These are phyloP conservation scores for Ilyonectria sp. DNA, from an alignment of 2,329 filamentous ascomycete genomes.

Conservation along the genomic window DNA sequence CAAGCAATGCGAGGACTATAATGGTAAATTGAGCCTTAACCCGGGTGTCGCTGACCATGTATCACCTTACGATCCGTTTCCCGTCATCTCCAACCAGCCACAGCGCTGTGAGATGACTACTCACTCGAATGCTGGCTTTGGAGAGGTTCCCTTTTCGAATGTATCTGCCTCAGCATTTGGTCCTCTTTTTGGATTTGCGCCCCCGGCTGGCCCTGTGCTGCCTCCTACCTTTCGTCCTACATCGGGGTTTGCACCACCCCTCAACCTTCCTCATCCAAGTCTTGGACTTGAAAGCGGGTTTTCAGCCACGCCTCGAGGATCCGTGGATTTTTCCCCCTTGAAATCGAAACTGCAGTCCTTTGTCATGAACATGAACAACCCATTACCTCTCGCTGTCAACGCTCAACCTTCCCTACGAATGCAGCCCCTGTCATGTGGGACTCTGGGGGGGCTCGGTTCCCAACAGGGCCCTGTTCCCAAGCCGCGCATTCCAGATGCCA, in stretches of 20 bases:
- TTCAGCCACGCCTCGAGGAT: constrained; percentile 4
- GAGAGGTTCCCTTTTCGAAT: constrained; percentile 4
- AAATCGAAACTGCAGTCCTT: not conserved
- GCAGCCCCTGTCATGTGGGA: constrained; percentile 6
- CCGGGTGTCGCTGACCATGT: not conserved
- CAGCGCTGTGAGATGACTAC: not conserved
- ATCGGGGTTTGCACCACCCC: not conserved
- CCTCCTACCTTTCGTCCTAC: constrained; percentile 1
- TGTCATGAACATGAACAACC: not conserved
- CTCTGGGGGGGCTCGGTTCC: constrained; percentile 1
- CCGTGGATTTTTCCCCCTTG: not conserved
- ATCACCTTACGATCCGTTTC: not conserved
- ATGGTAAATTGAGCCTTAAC: not conserved
- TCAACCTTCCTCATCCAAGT: not conserved
- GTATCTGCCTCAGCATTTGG: constrained; percentile 14
- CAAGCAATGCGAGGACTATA: not conserved
- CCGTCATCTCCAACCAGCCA: not conserved
- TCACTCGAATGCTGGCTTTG: not conserved
- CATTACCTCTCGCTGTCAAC: constrained; percentile 2
- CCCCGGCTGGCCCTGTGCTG: not conserved
- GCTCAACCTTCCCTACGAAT: constrained; percentile 1
- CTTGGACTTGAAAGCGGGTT: not conserved
- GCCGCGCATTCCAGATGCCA: constrained; percentile 58
- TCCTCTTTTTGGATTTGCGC: constrained; percentile 24
- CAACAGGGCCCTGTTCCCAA: constrained; percentile 53